phyloP scores from a whole-genome alignment of 768 basidiomycete species.

The Rhodotorula paludigena region DNA sequence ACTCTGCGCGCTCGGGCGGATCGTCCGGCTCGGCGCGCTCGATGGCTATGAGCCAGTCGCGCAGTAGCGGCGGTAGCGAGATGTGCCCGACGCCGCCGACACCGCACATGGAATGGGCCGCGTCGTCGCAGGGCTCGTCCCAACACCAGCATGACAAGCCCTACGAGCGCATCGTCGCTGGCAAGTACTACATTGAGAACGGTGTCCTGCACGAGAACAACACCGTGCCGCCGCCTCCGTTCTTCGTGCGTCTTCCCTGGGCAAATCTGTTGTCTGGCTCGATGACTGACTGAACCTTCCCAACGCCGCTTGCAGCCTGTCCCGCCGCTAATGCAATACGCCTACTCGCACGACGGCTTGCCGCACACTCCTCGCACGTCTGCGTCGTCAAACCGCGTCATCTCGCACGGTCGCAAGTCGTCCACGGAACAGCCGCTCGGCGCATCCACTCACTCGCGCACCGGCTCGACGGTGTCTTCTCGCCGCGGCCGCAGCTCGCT shows the following conservation, averaged over 20 bases:
- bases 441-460: conserved; percentile 16
- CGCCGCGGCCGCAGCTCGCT: conserved; percentile 7
- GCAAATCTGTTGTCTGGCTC: too few species aligned
- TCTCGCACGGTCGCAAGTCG: neutral
- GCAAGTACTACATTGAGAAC: conserved; percentile 22
- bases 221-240: conserved; percentile 29
- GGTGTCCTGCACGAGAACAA: conserved; percentile 14
- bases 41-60: neutral
- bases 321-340: conserved; percentile 24
- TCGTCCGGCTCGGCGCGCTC: conserved; percentile 12
- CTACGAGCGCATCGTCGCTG: neutral
- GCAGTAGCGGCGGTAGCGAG: conserved; percentile 17
- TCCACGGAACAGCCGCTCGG: conserved; percentile 3
- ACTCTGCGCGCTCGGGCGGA: conserved; percentile 4
- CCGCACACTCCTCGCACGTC: conserved; percentile 8
- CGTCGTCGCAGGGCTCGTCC: too few species aligned
- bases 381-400: neutral
- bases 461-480: conserved; percentile 16
- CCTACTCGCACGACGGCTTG: conserved; percentile 28
- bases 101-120: conserved; percentile 6
- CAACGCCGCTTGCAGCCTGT: conserved; percentile 18
- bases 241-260: conserved; percentile 30
- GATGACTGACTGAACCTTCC: too few species aligned
- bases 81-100: conserved; percentile 28
- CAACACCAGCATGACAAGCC: neutral